A percentile compares a stretch with the other conserved stretches of the same genome.
Evolutionary conservation across 768 basidiomycete species (phyloP).

Genomic region (Boletus sp.): DNA sequence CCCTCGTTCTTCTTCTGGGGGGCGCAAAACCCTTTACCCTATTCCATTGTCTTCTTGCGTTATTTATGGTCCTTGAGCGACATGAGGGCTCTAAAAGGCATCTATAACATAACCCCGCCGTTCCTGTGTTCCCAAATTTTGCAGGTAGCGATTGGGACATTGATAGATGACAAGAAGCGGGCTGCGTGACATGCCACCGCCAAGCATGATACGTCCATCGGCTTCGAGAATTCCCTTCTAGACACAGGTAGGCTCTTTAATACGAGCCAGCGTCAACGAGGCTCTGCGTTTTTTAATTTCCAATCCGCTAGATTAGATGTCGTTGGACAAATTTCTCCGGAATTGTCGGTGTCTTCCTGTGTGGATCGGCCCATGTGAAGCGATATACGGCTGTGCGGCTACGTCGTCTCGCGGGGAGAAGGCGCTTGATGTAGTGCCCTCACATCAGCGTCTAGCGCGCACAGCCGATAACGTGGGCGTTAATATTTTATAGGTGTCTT

Average conservation of each 20-base stretch:
- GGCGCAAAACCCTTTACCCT: neutral
- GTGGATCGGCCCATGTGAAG: neutral
- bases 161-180: neutral
- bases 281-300: neutral
- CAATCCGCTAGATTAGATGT: neutral
- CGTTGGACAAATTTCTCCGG: neutral
- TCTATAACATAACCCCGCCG: neutral
- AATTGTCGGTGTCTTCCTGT: neutral
- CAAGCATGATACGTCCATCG: neutral
- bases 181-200: neutral
- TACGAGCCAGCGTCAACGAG: neutral
- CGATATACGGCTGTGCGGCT: neutral
- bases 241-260: neutral
- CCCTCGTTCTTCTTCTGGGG: neutral
- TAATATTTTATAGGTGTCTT: neutral
- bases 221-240: neutral
- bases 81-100: neutral
- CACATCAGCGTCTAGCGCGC: neutral
- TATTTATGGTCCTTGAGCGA: conserved; percentile 3
- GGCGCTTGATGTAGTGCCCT: no score
- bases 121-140: neutral
- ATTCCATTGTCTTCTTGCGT: neutral
- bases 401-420: neutral
- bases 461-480: neutral
- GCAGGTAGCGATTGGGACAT: neutral